Conservation (phyloP, 129 eudicot species). For the Calendula officinalis region DNA sequence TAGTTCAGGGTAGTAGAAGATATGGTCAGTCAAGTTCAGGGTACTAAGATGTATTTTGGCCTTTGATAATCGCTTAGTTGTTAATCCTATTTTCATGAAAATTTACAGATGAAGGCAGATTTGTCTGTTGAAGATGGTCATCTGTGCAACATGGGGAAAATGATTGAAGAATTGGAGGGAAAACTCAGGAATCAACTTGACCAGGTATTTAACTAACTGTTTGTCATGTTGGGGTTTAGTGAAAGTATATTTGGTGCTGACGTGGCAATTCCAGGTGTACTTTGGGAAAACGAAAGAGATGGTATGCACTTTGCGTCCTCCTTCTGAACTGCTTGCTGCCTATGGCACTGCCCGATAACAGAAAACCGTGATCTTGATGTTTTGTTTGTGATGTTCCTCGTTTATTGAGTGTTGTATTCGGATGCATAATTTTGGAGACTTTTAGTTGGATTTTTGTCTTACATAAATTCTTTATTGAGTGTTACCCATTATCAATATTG, state of each 20-base stretch:
- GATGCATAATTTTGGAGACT: no score
- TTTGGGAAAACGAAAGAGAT: constrained; percentile 98
- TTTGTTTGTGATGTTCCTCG: no score
- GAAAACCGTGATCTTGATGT: constrained; percentile 21
- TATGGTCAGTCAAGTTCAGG: no score
- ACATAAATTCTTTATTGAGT: no score
- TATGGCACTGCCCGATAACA: constrained; percentile 57
- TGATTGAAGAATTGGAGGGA: constrained; percentile 98
- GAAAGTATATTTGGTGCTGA: background rate
- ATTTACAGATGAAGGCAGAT: constrained; percentile 70
- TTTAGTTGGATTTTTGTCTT: no score
- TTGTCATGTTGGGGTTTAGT: no score
- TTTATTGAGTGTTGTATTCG: no score
- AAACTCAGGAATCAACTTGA: constrained; percentile 90
- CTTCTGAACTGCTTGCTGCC: constrained; percentile 59
- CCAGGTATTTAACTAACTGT: constrained; percentile 66
- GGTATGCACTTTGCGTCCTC: constrained; percentile 93
- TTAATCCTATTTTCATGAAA: background rate
- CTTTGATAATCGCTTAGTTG: background rate
- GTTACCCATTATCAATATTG: no score
- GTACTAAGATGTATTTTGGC: background rate
- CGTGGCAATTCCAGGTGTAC: constrained; percentile 61
- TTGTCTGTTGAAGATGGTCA: constrained; percentile 88
- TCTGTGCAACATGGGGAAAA: constrained; percentile 95
- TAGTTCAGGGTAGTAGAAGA: no score